phyloP scores from a whole-genome alignment of 192 early-diverging fungal species.

The Entomortierella parvispora region DNA sequence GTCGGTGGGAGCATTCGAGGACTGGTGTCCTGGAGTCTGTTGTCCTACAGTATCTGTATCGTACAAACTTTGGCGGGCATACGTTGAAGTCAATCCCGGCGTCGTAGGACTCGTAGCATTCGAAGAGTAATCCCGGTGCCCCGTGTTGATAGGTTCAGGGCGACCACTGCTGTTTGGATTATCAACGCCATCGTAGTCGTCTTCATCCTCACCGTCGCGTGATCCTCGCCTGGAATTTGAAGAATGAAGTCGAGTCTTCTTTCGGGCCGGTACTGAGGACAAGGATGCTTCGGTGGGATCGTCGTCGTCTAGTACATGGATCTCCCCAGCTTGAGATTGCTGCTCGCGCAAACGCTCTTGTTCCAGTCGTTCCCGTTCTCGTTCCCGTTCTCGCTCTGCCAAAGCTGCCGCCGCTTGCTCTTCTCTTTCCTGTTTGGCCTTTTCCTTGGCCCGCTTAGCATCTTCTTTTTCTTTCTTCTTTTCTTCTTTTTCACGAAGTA shows the following conservation, averaged over 20 bases:
- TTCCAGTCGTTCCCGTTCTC: conserved; percentile 2
- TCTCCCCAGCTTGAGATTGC: conserved; percentile 1
- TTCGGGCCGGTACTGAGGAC: conserved; percentile 19
- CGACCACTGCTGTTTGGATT: not conserved
- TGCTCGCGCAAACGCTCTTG: conserved; percentile 4
- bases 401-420: conserved; percentile 14
- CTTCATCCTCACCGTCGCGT: conserved; percentile 20
- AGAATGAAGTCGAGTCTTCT: conserved; percentile 22
- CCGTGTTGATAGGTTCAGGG: not conserved
- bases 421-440: conserved; percentile 28
- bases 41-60: conserved; percentile 13
- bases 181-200: conserved; percentile 22
- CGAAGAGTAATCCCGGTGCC: not conserved
- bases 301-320: conserved; percentile 7
- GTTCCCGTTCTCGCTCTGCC: conserved; percentile 9
- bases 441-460: conserved; percentile 34
- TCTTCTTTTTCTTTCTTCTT: conserved; percentile 43
- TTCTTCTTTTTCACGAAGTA: conserved; percentile 39
- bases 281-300: conserved; percentile 10
- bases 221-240: conserved; percentile 30
- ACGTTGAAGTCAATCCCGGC: conserved; percentile 7
- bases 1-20: not conserved
- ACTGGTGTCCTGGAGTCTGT: not conserved
- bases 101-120: conserved; percentile 33
- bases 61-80: conserved; percentile 15